Base-by-base conservation (phyloP, 164 flowering plant genomes). In the Taxillus chinensis region DNA sequence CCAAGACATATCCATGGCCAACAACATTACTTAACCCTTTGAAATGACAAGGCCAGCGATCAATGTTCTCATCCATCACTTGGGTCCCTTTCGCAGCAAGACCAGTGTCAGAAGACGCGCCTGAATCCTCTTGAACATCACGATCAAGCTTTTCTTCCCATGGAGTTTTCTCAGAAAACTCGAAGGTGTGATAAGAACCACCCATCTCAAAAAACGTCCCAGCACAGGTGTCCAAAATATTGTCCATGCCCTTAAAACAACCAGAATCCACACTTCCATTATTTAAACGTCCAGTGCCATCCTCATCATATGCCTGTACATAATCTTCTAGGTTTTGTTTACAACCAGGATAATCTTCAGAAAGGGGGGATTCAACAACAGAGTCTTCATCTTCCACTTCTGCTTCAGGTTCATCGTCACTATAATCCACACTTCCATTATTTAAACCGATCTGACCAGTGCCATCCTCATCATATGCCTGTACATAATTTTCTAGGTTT, bases 331-430 rank as follows among this genome's bases (percentile, higher is more conserved):
- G 40, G 48, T 42, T 38, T 4, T 14, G 52, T 45, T 46, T 14
- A 52, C 14, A 39, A 59, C 59, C 46, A 55, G 65, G 39, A 60
- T 4, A 62, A 64, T 14, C 65, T 41, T 70, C 65, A 55, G 42
- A 53, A 11, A 55, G 17, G 1, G 73, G 76, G 42, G 79, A 76
- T 59, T 79, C 80, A 64, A 65, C 73, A 41, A 50, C 78, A 12
- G 78, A 82, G 27, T 75, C 77, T 1, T 74, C 77, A 50, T 74
- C 76, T 6, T 78, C 82, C 45, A 68, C 80, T 8, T 60, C n/a
- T 39, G 41, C 39, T 41, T 61, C 68, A 66, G n/a, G 15, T 41
- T 70, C 74, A 51, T 62, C 67, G 3, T 68, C 66, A 51, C 66
- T 61, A 56, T 11, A 67, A 46, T 64, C 67, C 55, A 67, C 70